These are phyloP conservation scores for Lizonia empirigonia DNA, from an alignment of 2,329 filamentous ascomycete genomes.

Conservation along the genomic window DNA sequence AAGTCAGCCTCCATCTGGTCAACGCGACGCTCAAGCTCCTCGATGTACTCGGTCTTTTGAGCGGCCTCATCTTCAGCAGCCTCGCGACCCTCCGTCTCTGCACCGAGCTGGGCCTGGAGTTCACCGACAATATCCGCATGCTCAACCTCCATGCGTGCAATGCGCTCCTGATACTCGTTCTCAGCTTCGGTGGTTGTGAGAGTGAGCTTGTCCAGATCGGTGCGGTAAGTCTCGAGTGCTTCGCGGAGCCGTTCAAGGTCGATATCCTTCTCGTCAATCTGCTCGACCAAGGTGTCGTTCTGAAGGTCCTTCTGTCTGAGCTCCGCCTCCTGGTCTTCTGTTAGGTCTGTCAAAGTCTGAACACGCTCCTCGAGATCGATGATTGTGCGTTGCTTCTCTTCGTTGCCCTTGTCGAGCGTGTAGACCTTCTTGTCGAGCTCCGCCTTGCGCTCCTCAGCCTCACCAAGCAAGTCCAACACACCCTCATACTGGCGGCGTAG, in stretches of 20 bases:
- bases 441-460: slow-evolving; percentile 42
- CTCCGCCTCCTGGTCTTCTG: slow-evolving; percentile 44
- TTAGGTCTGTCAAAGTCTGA: slow-evolving; percentile 31
- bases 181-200: slow-evolving; percentile 49
- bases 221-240: slow-evolving; percentile 48
- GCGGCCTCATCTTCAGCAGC: slow-evolving; percentile 48
- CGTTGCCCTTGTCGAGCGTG: slow-evolving; percentile 46
- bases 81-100: slow-evolving; percentile 46
- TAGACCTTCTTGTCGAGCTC: slow-evolving; percentile 46
- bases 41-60: slow-evolving; percentile 48
- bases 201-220: slow-evolving; percentile 47
- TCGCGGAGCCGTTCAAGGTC: slow-evolving; percentile 46
- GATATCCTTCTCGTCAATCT: slow-evolving; percentile 43
- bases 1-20: slow-evolving; percentile 47
- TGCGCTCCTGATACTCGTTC: slow-evolving; percentile 43
- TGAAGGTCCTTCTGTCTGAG: slow-evolving; percentile 37
- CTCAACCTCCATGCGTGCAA: slow-evolving; percentile 49
- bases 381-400: slow-evolving; percentile 47
- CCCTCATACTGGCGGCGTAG: slow-evolving; percentile 45
- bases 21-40: slow-evolving; percentile 48
- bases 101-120: slow-evolving; percentile 46
- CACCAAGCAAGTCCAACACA: slow-evolving; percentile 36
- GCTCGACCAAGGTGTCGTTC: slow-evolving; percentile 36
- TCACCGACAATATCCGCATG: slow-evolving; percentile 45
- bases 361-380: slow-evolving; percentile 46